A percentile compares a stretch with the other conserved stretches of the same genome.
Conservation (phyloP, 352 stramenopile species). For the Globisporangium iwayamae region DNA sequence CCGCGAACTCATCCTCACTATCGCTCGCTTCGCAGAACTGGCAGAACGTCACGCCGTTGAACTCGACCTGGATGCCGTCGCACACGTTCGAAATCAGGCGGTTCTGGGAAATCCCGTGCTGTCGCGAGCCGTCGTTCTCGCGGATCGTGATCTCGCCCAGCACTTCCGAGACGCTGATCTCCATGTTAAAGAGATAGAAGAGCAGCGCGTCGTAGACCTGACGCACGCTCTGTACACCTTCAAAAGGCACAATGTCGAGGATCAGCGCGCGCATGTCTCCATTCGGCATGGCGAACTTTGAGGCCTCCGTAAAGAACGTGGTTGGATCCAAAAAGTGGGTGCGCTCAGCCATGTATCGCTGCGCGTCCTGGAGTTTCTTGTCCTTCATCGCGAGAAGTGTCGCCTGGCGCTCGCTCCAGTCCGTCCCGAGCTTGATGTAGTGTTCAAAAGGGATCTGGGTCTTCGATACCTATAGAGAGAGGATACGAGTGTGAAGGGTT, state of each 20-base stretch:
- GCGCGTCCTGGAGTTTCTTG: not conserved
- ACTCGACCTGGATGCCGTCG: constrained; percentile 4
- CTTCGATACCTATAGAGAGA: not conserved
- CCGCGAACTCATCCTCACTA: not conserved
- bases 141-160: constrained; percentile 33
- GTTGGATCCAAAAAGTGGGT: not conserved
- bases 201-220: constrained; percentile 36
- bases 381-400: not conserved
- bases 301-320: not conserved
- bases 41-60: constrained; percentile 7
- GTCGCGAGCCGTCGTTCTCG: not conserved
- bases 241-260: not conserved
- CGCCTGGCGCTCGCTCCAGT: constrained; percentile 1
- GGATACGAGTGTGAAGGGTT: not conserved
- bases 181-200: constrained; percentile 36
- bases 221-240: constrained; percentile 20
- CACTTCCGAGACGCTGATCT: constrained; percentile 46
- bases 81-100: not conserved
- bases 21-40: constrained; percentile 1
- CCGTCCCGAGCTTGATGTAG: not conserved
- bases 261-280: not conserved
- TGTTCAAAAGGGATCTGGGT: not conserved
- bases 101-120: constrained; percentile 1
- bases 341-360: not conserved
- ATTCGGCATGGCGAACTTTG: not conserved